These are phyloP conservation scores for Pyricularia grisea DNA, from an alignment of 2,329 filamentous ascomycete species.

Conservation along the genomic window DNA sequence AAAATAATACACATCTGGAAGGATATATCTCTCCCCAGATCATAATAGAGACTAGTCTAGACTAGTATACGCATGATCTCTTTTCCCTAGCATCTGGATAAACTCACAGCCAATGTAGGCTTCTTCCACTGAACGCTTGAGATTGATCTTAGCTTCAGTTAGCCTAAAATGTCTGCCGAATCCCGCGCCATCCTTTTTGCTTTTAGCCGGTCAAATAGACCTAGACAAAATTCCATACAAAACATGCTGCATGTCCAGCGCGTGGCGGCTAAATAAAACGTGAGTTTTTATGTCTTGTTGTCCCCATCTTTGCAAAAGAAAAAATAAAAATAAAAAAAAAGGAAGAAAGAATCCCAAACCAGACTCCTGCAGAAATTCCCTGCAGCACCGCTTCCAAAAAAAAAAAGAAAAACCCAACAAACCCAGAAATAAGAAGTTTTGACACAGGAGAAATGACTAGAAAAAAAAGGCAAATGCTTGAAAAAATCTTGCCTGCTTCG, in stretches of 20 bases:
- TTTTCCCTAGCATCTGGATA: background rate
- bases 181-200: background rate
- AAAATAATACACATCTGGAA: background rate
- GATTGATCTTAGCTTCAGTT: background rate
- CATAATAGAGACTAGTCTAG: background rate
- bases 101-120: background rate
- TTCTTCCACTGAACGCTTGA: background rate
- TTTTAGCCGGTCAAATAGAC: background rate
- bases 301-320: background rate
- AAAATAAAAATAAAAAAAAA: background rate
- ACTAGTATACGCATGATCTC: background rate
- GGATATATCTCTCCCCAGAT: background rate
- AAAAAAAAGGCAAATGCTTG: background rate
- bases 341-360: background rate
- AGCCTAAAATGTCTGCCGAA: background rate
- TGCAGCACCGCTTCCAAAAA: background rate
- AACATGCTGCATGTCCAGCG: background rate
- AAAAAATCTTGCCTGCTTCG: background rate
- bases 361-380: background rate
- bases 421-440: background rate
- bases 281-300: background rate
- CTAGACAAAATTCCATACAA: background rate
- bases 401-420: background rate
- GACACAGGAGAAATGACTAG: background rate
- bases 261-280: background rate